phyloP scores from a whole-genome alignment of 1,284 basidiomycete genomes.

The Anthracocystis panici-leucophaei region DNA sequence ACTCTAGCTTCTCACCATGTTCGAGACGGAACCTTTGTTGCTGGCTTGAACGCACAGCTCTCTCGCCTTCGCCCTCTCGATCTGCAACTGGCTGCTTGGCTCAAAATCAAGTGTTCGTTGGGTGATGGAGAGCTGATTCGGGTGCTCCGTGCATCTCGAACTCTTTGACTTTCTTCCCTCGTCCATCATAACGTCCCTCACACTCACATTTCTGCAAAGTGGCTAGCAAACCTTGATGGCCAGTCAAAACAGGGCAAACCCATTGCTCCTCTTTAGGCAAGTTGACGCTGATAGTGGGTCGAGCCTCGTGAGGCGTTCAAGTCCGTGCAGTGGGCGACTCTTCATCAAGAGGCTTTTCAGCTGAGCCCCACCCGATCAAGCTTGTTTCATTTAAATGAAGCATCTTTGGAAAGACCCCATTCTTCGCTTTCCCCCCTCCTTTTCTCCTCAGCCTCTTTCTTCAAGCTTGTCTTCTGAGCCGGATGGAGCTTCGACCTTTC shows the following conservation, averaged over 20 bases:
- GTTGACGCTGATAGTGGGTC: slow-evolving; percentile 9
- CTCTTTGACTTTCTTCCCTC: slow-evolving; percentile 8
- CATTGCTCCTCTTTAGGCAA: background rate
- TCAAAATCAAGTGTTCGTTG: background rate
- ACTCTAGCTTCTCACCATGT: slow-evolving; percentile 10
- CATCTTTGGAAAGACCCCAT: slow-evolving; percentile 6
- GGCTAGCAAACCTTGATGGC: slow-evolving; percentile 16
- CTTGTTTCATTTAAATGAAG: slow-evolving; percentile 37
- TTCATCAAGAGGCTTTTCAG: slow-evolving; percentile 13
- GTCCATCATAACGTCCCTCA: slow-evolving; percentile 6
- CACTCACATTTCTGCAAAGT: background rate
- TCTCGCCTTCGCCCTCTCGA: background rate
- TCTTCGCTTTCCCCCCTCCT: slow-evolving; percentile 9
- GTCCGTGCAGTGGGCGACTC: slow-evolving; percentile 4
- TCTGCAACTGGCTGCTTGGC: background rate
- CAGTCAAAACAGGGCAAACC: background rate
- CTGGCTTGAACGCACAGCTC: background rate
- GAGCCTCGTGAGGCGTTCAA: slow-evolving; percentile 21
- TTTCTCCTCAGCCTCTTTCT: background rate
- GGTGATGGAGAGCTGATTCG: background rate
- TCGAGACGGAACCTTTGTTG: slow-evolving; percentile 6
- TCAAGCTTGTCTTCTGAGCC: slow-evolving; percentile 18
- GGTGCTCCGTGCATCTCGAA: slow-evolving; percentile 15
- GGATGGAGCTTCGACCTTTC: slow-evolving; percentile 22
- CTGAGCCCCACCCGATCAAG: slow-evolving; percentile 18